Conservation (phyloP, 1,139 yeast species). For the Geotrichum carabidarum region DNA sequence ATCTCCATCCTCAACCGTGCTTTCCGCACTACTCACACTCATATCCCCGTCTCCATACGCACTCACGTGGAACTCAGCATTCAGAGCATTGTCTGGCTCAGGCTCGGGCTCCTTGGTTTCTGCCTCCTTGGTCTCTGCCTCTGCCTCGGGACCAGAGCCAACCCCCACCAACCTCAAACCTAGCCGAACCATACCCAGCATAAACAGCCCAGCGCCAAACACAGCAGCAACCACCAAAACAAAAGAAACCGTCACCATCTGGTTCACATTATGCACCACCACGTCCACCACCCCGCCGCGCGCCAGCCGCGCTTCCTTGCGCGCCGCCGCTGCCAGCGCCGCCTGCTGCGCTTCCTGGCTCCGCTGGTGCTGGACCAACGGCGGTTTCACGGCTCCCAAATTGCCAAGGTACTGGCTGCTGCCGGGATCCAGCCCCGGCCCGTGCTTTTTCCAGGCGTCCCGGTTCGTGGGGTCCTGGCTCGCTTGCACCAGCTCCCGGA, state of each 20-base stretch:
- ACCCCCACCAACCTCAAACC: background rate
- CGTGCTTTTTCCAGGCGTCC: slow-evolving; percentile 26
- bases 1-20: too few relatives aligned
- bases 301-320: background rate
- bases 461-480: slow-evolving; percentile 29
- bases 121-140: background rate
- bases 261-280: background rate
- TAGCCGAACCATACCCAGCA: background rate
- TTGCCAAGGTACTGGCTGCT: slow-evolving; percentile 6
- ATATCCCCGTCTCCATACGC: too few relatives aligned
- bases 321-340: background rate
- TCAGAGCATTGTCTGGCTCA: background rate
- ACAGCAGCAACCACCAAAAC: background rate
- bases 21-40: too few relatives aligned
- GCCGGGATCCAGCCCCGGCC: slow-evolving; percentile 15
- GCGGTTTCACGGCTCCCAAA: slow-evolving; percentile 7
- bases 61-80: too few relatives aligned
- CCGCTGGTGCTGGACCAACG: background rate
- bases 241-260: background rate
- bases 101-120: background rate
- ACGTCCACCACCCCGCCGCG: background rate
- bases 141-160: too few relatives aligned
- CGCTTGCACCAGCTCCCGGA: slow-evolving; percentile 29
- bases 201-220: background rate
- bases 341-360: background rate